These are phyloP conservation scores for Trichoderma brevicompactum DNA, from an alignment of 2,329 filamentous ascomycete genomes.

Conservation along the genomic window DNA sequence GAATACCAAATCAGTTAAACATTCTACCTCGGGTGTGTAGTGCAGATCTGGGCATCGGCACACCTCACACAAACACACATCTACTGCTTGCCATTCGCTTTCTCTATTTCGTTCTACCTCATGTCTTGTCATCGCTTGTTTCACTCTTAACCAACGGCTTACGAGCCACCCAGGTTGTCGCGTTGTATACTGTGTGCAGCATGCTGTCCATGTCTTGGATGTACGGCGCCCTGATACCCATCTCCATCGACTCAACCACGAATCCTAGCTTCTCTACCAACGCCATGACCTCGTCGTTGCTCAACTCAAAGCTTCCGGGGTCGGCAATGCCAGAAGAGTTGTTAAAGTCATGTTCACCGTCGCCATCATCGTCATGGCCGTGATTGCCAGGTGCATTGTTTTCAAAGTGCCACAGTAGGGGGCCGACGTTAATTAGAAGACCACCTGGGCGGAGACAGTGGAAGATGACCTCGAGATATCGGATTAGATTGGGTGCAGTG, in stretches of 20 bases:
- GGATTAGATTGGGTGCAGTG: constrained; percentile 89
- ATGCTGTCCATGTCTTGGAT: constrained; percentile 85
- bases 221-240: constrained; percentile 73
- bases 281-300: constrained; percentile 82
- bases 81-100: neutral
- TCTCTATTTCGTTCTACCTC: neutral
- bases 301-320: constrained; percentile 87
- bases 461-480: constrained; percentile 82
- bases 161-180: constrained; percentile 82
- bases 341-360: constrained; percentile 54
- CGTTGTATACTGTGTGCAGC: constrained; percentile 80
- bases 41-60: no score
- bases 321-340: constrained; percentile 75
- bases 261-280: constrained; percentile 80
- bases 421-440: constrained; percentile 86
- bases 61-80: neutral
- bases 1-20: neutral
- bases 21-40: neutral
- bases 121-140: neutral
- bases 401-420: constrained; percentile 94
- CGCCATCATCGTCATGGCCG: constrained; percentile 55
- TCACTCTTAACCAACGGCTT: constrained; percentile 54
- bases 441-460: constrained; percentile 79
- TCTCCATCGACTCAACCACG: constrained; percentile 65
- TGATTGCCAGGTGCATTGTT: constrained; percentile 67